A percentile compares a stretch with the other conserved stretches of the same genome.
These are phyloP conservation scores for Arthrobotrys musiformis DNA, from an alignment of 2,329 filamentous ascomycete species.

Conservation along the genomic window DNA sequence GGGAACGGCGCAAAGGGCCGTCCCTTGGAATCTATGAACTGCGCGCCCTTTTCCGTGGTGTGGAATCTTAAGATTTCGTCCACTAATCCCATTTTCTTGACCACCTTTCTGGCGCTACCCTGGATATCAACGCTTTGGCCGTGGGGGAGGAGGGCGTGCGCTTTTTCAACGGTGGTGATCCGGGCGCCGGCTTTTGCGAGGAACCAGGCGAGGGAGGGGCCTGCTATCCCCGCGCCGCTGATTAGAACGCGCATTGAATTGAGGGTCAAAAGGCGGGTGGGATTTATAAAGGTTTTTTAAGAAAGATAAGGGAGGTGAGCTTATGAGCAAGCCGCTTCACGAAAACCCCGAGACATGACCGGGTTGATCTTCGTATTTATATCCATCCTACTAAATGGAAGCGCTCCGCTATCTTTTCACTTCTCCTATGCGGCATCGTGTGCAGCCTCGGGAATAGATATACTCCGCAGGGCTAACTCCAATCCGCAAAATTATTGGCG, in stretches of 20 bases:
- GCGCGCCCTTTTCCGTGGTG: constrained; percentile 66
- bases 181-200: constrained; percentile 64
- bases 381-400: too few relatives aligned
- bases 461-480: too few relatives aligned
- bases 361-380: too few relatives aligned
- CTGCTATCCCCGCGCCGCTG: constrained; percentile 63
- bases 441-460: too few relatives aligned
- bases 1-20: constrained; percentile 63
- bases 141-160: constrained; percentile 63
- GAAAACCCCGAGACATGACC: too few relatives aligned
- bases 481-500: too few relatives aligned
- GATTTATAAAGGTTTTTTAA: not conserved
- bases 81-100: constrained; percentile 68
- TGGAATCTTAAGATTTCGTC: constrained; percentile 63
- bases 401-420: too few relatives aligned
- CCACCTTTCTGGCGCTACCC: constrained; percentile 66
- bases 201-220: constrained; percentile 66
- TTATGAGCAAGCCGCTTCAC: not conserved
- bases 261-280: too few relatives aligned
- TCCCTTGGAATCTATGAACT: constrained; percentile 64
- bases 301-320: not conserved
- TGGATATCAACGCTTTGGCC: constrained; percentile 70
- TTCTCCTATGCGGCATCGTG: too few relatives aligned
- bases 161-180: constrained; percentile 65
- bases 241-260: constrained; percentile 62